A percentile compares a stretch with the other conserved stretches of the same genome.
These are phyloP conservation scores for Ophiocordyceps robertsii DNA, from an alignment of 2,329 filamentous ascomycete genomes.

Conservation along the genomic window DNA sequence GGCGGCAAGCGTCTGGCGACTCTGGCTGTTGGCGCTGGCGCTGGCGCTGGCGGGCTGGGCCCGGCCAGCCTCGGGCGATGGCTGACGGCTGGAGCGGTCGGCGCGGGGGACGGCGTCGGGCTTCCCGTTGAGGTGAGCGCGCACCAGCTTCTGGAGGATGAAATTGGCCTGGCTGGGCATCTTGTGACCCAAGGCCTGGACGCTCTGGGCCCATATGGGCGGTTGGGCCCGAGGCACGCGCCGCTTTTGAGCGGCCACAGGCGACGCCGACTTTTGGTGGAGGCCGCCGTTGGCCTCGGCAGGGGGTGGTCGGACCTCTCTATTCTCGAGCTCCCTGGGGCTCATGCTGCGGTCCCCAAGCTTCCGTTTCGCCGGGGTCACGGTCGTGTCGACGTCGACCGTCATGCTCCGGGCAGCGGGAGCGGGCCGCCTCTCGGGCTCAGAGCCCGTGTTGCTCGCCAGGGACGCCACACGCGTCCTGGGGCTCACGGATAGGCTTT, in stretches of 20 bases:
- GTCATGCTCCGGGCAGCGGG: slow-evolving; percentile 13
- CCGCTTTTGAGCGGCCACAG: slow-evolving; percentile 23
- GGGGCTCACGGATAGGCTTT: slow-evolving; percentile 64
- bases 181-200: slow-evolving; percentile 19
- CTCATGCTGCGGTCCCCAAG: slow-evolving; percentile 26
- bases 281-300: slow-evolving; percentile 32
- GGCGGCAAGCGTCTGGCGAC: slow-evolving; percentile 8
- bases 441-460: slow-evolving; percentile 26
- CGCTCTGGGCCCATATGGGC: slow-evolving; percentile 36
- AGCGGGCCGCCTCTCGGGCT: slow-evolving; percentile 12
- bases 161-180: slow-evolving; percentile 30
- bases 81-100: slow-evolving; percentile 23
- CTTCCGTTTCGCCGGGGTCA: slow-evolving; percentile 26
- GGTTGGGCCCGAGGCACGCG: slow-evolving; percentile 21
- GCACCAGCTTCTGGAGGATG: slow-evolving; percentile 26
- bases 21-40: neutral
- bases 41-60: neutral
- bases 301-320: slow-evolving; percentile 33
- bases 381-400: slow-evolving; percentile 16
- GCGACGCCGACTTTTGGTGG: slow-evolving; percentile 15
- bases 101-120: slow-evolving; percentile 13
- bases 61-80: slow-evolving; percentile 26
- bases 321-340: slow-evolving; percentile 36
- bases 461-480: slow-evolving; percentile 52
- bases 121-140: slow-evolving; percentile 25